Conservation (phyloP, 176 grass and related monocot genomes). For the Oryza officinalis region DNA sequence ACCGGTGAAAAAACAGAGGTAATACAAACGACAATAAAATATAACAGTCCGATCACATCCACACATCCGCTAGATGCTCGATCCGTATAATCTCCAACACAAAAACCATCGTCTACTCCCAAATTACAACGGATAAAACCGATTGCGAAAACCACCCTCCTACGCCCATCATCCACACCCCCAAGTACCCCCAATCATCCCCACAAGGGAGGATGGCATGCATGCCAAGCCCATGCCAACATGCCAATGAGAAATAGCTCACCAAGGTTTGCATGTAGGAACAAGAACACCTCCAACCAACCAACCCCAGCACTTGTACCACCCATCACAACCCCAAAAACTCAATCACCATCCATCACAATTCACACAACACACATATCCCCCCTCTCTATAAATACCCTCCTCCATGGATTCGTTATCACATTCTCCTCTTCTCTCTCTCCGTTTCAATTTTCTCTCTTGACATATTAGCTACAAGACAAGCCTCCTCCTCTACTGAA, state of each 20-base stretch:
- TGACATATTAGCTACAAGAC: slow-evolving; percentile 35
- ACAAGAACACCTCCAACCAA: slow-evolving; percentile 3
- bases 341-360: not conserved
- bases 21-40: no score
- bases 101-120: no score
- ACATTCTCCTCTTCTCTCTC: not conserved
- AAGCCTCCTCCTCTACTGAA: slow-evolving; percentile 23
- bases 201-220: not conserved
- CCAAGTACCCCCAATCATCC: not conserved
- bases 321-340: slow-evolving; percentile 16
- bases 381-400: slow-evolving; percentile 34
- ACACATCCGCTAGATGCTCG: no score
- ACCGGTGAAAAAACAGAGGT: no score
- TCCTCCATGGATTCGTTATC: slow-evolving; percentile 27
- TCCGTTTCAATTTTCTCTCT: not conserved
- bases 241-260: not conserved
- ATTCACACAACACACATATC: no score
- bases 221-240: not conserved
- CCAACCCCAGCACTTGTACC: not conserved
- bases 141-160: not conserved
- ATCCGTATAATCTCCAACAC: no score
- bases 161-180: not conserved
- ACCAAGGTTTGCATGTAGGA: not conserved
- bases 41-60: no score
- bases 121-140: no score